Base-by-base conservation (phyloP, 305 asterid genomes). In the Rubia occidens region DNA sequence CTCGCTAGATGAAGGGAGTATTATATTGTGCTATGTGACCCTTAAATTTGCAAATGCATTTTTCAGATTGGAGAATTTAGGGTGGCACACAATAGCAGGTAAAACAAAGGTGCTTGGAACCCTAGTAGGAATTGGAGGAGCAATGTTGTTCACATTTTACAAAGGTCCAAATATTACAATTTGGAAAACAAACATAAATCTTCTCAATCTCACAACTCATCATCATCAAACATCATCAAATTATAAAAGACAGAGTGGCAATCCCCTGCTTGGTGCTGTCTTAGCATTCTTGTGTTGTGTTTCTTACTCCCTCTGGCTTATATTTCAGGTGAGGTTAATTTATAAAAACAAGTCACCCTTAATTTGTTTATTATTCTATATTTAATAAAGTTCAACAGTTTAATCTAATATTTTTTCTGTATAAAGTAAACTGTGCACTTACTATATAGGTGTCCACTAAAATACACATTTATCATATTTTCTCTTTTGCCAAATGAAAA, bases 231-330 rank as follows among this genome's bases (percentile, higher is more conserved):
- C 71, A 42, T 8, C 15, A 56, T 26, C 29, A 26, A 53, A 17
- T 49, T 3, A 14, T 11, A 44, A 44, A 1, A 14, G 0, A 47
- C 39, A 35, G 44, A 44, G 39, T n/a, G 64, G 61, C 6, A 81
- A 81, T 44, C 61, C 17, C 11, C 60, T 72, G 4, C 0, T 74
- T 42, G 98, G 98, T 6, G 76, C 87, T 4, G 0, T 79, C 54
- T 66, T 87, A 26, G 80, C 88, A 17, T 0, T 90, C 9, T 65
- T 71, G 35, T 78, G 88, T 58, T 87, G 95, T 56, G 72, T 81
- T 2, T 78, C 82, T 56, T 83, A 77, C 75, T 81, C 96, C 2
- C 14, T 87, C 2, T 81, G 91, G 90, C 74, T 85, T 51, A 84
- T 90, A 15, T 13, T 86, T 80, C 98, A 89, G 95, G 98, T 89